Percentiles rank a stretch among this genome's conserved stretches.
Conservation (phyloP, 1,284 basidiomycete species). For the Leucoagaricus sp. region DNA sequence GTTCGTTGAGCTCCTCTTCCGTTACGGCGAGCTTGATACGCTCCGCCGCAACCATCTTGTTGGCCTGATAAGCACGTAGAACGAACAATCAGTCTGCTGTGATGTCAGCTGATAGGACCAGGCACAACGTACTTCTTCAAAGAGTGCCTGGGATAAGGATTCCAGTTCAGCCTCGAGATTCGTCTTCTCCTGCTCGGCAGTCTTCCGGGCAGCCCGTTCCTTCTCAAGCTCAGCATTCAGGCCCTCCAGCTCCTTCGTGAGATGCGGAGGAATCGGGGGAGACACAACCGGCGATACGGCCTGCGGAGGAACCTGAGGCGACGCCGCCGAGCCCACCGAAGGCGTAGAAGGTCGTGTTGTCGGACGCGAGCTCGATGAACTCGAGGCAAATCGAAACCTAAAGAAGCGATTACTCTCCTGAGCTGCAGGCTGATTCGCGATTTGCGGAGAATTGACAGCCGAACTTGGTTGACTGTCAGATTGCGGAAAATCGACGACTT, state of each 20-base stretch:
- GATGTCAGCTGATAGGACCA: conserved; percentile 6
- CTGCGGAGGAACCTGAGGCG: conserved; percentile 63
- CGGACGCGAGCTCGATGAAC: conserved; percentile 29
- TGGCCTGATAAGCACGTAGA: conserved; percentile 62
- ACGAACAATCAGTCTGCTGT: neutral
- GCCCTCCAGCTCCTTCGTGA: conserved; percentile 48
- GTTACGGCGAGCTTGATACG: conserved; percentile 74
- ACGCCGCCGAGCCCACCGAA: conserved; percentile 28
- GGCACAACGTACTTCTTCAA: conserved; percentile 74
- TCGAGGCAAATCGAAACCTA: conserved; percentile 59
- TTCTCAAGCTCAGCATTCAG: conserved; percentile 55
- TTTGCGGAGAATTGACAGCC: neutral
- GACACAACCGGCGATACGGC: neutral
- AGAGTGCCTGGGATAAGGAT: conserved; percentile 80
- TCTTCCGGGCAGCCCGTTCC: conserved; percentile 56
- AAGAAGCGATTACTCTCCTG: conserved; percentile 59
- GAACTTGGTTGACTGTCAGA: conserved; percentile 3
- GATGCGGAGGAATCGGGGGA: neutral
- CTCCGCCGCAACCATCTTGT: conserved; percentile 89
- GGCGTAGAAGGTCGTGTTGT: conserved; percentile 32
- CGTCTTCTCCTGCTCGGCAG: conserved; percentile 62
- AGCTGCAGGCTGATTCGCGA: conserved; percentile 17
- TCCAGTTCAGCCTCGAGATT: conserved; percentile 83
- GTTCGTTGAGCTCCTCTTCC: conserved; percentile 75
- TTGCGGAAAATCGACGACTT: conserved; percentile 26